Evolutionary conservation across 345 rosid genomes (phyloP), one percentile per base, ranked within the genome.

Genomic region (Geranium brycei): DNA sequence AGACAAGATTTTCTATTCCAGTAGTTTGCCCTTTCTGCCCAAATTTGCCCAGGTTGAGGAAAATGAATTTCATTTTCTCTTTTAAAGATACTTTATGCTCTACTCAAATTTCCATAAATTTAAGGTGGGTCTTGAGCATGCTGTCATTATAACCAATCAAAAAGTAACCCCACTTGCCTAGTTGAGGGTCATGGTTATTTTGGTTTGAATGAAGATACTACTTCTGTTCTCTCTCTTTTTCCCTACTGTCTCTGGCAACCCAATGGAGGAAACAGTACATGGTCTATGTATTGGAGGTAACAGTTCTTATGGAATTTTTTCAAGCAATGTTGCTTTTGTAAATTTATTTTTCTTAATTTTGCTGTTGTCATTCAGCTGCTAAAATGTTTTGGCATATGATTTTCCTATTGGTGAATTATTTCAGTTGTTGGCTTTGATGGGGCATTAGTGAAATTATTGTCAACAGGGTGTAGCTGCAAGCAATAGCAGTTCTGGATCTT

Each of bases 391-490:
- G 53, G 64, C 56, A 56, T 66, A 56, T 30, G 18, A 31, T 35
- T 40, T 23, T 63, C 61, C 53, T 38, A 30, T 47, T 62, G 62
- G 38, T 53, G 14, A 62, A 30, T 13, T 55, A 47, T 3, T 60
- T 69, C 38, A 23, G 61, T 64, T 71, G 60, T 66, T 68, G 60
- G 59, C 60, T 60, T 63, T 73, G n/a, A 66, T 72, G 62, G 51
- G 60, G 51, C 51, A 41, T 8, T 41, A 1, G 16, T 57, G 19
- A 71, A 61, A 59, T 64, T 72, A 41, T 68, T 63, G 64, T 77
- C 57, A 57, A 61, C 76, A 87, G 96, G 86, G 77, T 73, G 77
- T 62, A 66, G 64, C 38, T 68, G 40, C 70, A 16, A 78, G 77
- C 16, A 81, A 75, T 31, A 68, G 69, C 8, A 65, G 56, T 65